phyloP scores from a whole-genome alignment of 2,329 filamentous ascomycete genomes.

The Fusarium palustre region DNA sequence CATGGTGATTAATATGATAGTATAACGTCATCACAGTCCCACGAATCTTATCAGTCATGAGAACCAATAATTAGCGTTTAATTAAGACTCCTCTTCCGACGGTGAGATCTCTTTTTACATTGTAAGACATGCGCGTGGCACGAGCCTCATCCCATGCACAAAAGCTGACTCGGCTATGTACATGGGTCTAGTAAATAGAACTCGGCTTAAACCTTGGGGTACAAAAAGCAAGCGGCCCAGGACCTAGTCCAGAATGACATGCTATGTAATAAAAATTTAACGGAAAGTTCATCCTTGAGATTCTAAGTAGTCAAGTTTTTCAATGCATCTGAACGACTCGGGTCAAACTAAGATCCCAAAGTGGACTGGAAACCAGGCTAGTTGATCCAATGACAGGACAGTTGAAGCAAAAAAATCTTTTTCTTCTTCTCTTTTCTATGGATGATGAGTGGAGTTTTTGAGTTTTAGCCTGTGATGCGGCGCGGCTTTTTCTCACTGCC shows the following conservation, averaged over 20 bases:
- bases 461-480: conserved; percentile 23
- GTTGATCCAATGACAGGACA: conserved; percentile 29
- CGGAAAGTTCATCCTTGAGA: neutral
- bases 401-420: conserved; percentile 35
- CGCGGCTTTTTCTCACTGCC: conserved; percentile 32
- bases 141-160: conserved; percentile 19
- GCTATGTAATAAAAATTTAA: neutral
- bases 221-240: neutral
- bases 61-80: neutral
- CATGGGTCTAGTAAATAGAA: neutral
- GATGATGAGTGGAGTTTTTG: conserved; percentile 34
- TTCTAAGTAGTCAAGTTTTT: neutral
- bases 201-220: neutral
- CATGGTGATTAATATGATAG: neutral
- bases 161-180: neutral
- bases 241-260: neutral
- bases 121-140: conserved; percentile 26
- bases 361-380: conserved; percentile 3
- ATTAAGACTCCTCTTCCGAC: neutral
- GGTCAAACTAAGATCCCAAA: conserved; percentile 19
- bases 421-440: conserved; percentile 20
- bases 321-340: conserved; percentile 22
- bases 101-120: neutral
- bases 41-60: neutral
- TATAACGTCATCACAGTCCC: neutral